Base-by-base conservation (phyloP, 805 yeast genomes). In the Saturnispora gosingensis region DNA sequence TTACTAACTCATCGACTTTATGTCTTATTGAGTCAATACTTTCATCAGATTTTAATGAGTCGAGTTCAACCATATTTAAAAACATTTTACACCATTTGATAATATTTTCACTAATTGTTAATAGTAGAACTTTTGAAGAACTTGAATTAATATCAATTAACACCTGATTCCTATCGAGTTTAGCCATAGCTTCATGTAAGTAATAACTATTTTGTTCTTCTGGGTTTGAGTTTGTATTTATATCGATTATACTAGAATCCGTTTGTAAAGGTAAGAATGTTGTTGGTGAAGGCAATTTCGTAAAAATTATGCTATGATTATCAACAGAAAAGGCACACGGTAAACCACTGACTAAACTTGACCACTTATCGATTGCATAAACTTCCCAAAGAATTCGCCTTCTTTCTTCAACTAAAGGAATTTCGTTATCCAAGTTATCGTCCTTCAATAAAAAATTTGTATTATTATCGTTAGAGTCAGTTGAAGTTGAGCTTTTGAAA, bases 41-140 rank as follows among this genome's bases (percentile, higher is more conserved):
- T 7, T 56, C 49, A 30, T 53, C 55, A 1, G 54, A 18, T 45
- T 57, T 56, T 16, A 66, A 51, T 15, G 65, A 55, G 13, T 59
- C 60, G 25, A 60, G 50, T 34, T 62, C 63, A n/a, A 63, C 67
- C 54, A 61, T 53, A 48, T 58, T 61, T 3, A 63, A 49, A 48
- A 66, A 65, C 56, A 60, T 63, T 50, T 58, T 63, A 52, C 67
- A 60, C 69, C 69, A 66, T 55, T 60, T 63, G 9, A 59, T 57
- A 18, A 65, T 59, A 52, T 66, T 63, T 52, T 66, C 69, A 20
- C 65, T 56, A 18, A 66, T 57, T 1, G 68, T 61, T 42, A 66
- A 53, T 25, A 65, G 47, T 30, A 66, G 53, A 13, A 62, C 56
- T 35, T 53, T 57, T 3, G 69, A 63, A 11, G 66, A 57, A 1